Conservation (phyloP, 2,329 filamentous ascomycete genomes). For the Colletotrichum aenigma region DNA sequence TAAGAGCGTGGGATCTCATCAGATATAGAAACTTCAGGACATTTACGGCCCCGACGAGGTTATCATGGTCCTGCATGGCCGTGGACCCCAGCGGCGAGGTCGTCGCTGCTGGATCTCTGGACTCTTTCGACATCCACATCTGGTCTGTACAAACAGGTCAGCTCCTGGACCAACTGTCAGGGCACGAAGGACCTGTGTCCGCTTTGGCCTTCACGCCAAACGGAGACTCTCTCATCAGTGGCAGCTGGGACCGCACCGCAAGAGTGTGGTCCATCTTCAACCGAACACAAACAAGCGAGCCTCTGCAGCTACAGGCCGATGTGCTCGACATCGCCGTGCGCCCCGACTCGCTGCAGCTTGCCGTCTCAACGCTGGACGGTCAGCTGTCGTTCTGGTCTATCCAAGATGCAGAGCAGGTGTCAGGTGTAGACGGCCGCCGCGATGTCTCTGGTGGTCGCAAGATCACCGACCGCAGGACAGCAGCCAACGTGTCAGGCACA, state of each 20-base stretch:
- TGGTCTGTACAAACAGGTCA: constrained; percentile 99
- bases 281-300: constrained; percentile 92
- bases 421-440: constrained; percentile 85
- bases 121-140: constrained; percentile 96
- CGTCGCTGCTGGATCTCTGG: constrained; percentile 90
- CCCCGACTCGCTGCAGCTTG: constrained; percentile 89
- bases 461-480: constrained; percentile 84
- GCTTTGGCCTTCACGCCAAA: constrained; percentile 88
- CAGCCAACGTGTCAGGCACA: constrained; percentile 87
- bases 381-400: constrained; percentile 96
- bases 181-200: constrained; percentile 93
- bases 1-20: constrained; percentile 95
- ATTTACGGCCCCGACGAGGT: constrained; percentile 88
- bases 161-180: constrained; percentile 85
- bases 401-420: constrained; percentile 83
- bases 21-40: constrained; percentile 97
- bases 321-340: constrained; percentile 85
- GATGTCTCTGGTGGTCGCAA: constrained; percentile 94
- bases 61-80: constrained; percentile 92
- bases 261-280: constrained; percentile 96
- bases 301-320: constrained; percentile 89
- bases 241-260: constrained; percentile 96
- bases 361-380: constrained; percentile 90
- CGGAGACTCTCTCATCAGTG: constrained; percentile 82
- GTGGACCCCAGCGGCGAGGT: constrained; percentile 98